phyloP scores from a whole-genome alignment of 306 rosid species.

The Malus fusca region DNA sequence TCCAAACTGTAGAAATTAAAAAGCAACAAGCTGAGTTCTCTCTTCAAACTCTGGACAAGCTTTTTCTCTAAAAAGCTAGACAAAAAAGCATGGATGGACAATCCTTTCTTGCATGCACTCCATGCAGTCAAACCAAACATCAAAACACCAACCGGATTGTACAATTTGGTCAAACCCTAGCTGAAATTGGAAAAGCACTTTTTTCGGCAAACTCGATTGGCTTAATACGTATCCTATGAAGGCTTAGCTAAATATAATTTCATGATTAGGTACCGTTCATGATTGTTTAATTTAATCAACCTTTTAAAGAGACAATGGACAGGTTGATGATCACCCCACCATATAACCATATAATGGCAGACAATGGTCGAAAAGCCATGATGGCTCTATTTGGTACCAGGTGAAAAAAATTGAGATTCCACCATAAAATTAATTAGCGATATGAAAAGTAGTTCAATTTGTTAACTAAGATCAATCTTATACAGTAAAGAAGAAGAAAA shows the following conservation, averaged over 20 bases:
- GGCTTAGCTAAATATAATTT: neutral
- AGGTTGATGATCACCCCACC: neutral
- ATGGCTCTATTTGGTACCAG: neutral
- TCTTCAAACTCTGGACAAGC: constrained; percentile 15
- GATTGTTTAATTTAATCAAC: neutral
- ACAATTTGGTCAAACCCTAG: constrained; percentile 44
- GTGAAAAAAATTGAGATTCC: no score
- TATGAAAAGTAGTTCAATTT: no score
- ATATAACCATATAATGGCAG: neutral
- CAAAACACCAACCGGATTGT: constrained; percentile 38
- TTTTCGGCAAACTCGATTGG: constrained; percentile 20
- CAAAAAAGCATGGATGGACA: neutral
- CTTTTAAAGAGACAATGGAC: neutral
- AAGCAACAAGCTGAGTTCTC: neutral
- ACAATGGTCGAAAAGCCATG: neutral
- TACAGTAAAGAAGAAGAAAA: no score
- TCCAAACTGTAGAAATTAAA: constrained; percentile 7
- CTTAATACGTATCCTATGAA: constrained; percentile 18
- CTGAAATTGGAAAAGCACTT: constrained; percentile 34
- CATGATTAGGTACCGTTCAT: neutral
- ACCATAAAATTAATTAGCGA: no score
- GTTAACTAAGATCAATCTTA: no score
- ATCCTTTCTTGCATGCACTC: constrained; percentile 1
- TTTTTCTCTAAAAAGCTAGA: constrained; percentile 1
- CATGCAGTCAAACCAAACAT: constrained; percentile 35